phyloP scores from a whole-genome alignment of 805 yeast species.

The Cyberlindnera euphorbiiphila region DNA sequence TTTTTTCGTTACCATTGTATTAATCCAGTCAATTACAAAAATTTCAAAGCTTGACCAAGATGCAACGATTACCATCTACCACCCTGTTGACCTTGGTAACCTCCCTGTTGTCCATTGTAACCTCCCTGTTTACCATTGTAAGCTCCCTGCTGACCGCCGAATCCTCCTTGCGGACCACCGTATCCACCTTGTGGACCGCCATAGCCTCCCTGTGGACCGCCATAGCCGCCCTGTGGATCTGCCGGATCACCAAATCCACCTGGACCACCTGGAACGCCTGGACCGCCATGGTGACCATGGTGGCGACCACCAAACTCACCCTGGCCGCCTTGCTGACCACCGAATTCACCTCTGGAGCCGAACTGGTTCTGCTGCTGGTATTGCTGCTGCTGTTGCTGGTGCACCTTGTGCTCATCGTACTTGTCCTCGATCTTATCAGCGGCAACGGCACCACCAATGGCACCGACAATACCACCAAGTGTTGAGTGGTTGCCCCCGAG shows the following conservation, averaged over 20 bases:
- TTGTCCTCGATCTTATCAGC: constrained; percentile 48
- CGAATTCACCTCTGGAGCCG: constrained; percentile 21
- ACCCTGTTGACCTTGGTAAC: too few relatives aligned
- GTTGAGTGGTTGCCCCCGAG: constrained; percentile 34
- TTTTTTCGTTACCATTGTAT: not conserved
- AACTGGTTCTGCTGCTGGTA: constrained; percentile 21
- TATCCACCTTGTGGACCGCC: constrained; percentile 22
- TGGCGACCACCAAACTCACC: too few relatives aligned
- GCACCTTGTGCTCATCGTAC: constrained; percentile 28
- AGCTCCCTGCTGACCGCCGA: constrained; percentile 19
- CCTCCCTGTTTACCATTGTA: too few relatives aligned
- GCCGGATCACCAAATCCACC: constrained; percentile 18
- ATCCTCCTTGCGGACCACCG: too few relatives aligned
- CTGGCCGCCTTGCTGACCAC: constrained; percentile 16
- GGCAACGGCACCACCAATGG: constrained; percentile 49
- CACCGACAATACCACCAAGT: constrained; percentile 48
- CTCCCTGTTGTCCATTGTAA: too few relatives aligned
- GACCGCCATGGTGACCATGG: constrained; percentile 8
- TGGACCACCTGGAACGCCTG: constrained; percentile 16
- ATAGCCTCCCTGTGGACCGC: too few relatives aligned
- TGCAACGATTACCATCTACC: constrained; percentile 27
- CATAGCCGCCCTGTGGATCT: constrained; percentile 20
- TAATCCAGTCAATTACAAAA: not conserved
- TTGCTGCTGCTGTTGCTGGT: constrained; percentile 9
- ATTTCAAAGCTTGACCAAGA: too few relatives aligned